These are phyloP conservation scores for Coemansia nantahalensis DNA, from an alignment of 192 early-diverging fungal genomes.

Conservation along the genomic window DNA sequence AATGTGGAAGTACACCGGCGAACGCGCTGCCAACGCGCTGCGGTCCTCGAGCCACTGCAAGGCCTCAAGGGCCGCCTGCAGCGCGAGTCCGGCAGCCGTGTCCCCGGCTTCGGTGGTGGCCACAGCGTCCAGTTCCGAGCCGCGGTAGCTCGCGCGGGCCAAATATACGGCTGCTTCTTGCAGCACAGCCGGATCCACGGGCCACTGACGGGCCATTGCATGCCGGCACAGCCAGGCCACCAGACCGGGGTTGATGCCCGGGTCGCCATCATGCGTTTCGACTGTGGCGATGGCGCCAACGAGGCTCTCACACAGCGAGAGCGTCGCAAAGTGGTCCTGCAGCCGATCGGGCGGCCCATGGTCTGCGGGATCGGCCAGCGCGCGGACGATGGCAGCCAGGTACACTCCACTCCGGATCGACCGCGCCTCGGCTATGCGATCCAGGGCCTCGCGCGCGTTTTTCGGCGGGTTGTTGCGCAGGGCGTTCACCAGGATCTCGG, in stretches of 20 bases:
- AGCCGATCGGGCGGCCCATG: background rate
- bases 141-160: slow-evolving; percentile 15
- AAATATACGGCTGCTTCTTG: slow-evolving; percentile 19
- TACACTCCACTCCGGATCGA: slow-evolving; percentile 18
- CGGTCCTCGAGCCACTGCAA: slow-evolving; percentile 2
- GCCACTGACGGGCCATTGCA: slow-evolving; percentile 17
- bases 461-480: slow-evolving; percentile 11
- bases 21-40: background rate
- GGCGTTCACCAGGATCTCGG: slow-evolving; percentile 17
- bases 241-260: slow-evolving; percentile 9
- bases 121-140: background rate
- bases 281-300: slow-evolving; percentile 25
- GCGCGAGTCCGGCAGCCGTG: background rate
- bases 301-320: slow-evolving; percentile 22
- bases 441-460: slow-evolving; percentile 14
- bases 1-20: slow-evolving; percentile 3
- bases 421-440: slow-evolving; percentile 28
- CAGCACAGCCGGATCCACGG: slow-evolving; percentile 10
- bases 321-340: slow-evolving; percentile 21
- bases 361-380: slow-evolving; percentile 1
- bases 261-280: background rate
- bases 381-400: slow-evolving; percentile 17
- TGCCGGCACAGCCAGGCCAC: slow-evolving; percentile 12
- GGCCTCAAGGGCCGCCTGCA: slow-evolving; percentile 13
- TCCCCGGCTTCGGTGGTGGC: background rate